Evolutionary conservation across 495 filamentous ascomycete genomes (phyloP).

Genomic region (Podospora comata): DNA sequence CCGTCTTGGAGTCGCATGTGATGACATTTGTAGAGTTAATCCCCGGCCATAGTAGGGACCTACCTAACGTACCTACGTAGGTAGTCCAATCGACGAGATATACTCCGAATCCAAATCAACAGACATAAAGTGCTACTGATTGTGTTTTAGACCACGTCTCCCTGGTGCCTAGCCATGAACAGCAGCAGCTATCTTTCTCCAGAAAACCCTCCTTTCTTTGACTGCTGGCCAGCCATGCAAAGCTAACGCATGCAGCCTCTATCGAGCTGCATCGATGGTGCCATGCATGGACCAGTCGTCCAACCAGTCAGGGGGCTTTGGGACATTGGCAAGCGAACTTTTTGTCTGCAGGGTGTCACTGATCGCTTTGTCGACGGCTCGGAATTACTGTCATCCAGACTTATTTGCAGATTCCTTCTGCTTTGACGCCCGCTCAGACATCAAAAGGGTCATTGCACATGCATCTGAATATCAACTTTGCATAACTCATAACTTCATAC

Average conservation of each 20-base stretch:
- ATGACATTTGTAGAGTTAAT: neutral
- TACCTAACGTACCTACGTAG: too few relatives aligned
- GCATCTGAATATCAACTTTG: neutral
- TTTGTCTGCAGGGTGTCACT: constrained; percentile 15
- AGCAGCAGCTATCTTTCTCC: neutral
- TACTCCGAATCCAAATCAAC: too few relatives aligned
- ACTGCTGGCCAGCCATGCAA: constrained; percentile 7
- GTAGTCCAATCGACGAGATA: too few relatives aligned
- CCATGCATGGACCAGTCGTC: constrained; percentile 11
- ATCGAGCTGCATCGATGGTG: constrained; percentile 15
- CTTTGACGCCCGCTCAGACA: constrained; percentile 1
- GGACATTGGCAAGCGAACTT: constrained; percentile 23
- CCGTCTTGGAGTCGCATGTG: neutral
- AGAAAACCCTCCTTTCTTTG: neutral
- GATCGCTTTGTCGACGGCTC: neutral
- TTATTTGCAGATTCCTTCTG: constrained; percentile 1
- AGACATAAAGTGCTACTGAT: neutral
- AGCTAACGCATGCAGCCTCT: constrained; percentile 13
- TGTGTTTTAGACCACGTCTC: neutral
- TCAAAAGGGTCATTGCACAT: neutral
- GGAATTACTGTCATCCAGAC: neutral
- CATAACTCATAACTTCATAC: neutral
- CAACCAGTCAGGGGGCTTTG: constrained; percentile 19
- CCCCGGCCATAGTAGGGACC: neutral
- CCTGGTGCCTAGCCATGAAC: neutral